phyloP scores from a whole-genome alignment of 1,284 basidiomycete genomes.

The Sanguinoderma infundibulare region DNA sequence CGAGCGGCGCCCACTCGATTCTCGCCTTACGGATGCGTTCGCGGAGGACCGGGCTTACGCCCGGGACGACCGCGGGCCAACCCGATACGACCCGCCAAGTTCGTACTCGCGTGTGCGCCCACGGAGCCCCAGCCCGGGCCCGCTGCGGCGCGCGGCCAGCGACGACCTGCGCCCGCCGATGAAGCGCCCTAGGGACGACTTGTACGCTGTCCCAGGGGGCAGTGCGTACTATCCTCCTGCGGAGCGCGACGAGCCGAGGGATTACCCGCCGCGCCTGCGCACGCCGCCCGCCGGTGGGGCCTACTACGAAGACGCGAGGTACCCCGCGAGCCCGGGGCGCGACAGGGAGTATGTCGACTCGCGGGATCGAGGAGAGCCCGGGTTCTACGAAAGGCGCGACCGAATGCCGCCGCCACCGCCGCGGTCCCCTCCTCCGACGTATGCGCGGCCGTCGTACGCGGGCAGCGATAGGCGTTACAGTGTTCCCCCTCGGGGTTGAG shows the following conservation, averaged over 20 bases:
- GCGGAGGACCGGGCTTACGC: constrained; percentile 25
- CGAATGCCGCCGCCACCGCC: constrained; percentile 28
- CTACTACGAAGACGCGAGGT: constrained; percentile 33
- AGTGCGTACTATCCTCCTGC: constrained; percentile 28
- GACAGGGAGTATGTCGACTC: constrained; percentile 31
- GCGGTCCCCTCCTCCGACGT: constrained; percentile 26
- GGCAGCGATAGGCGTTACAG: constrained; percentile 34
- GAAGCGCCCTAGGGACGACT: constrained; percentile 39
- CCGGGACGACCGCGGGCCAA: constrained; percentile 27
- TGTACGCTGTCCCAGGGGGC: constrained; percentile 18
- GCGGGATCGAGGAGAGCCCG: constrained; percentile 25
- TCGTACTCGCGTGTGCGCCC: constrained; percentile 35
- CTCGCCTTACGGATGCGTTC: constrained; percentile 34
- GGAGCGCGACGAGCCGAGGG: constrained; percentile 13
- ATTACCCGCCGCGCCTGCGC: constrained; percentile 29
- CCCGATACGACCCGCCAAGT: constrained; percentile 27
- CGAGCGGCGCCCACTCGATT: constrained; percentile 35
- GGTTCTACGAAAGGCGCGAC: constrained; percentile 32
- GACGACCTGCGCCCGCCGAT: constrained; percentile 37
- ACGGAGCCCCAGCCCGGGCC: constrained; percentile 37
- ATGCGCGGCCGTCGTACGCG: constrained; percentile 24
- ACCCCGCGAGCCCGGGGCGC: constrained; percentile 22
- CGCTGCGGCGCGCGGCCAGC: constrained; percentile 22
- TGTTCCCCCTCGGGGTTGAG: constrained; percentile 17
- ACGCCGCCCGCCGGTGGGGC: constrained; percentile 16